Evolutionary conservation across 139 green algal species (phyloP), one percentile per base, ranked within the genome.

Genomic region (Micractinium conductrix): DNA sequence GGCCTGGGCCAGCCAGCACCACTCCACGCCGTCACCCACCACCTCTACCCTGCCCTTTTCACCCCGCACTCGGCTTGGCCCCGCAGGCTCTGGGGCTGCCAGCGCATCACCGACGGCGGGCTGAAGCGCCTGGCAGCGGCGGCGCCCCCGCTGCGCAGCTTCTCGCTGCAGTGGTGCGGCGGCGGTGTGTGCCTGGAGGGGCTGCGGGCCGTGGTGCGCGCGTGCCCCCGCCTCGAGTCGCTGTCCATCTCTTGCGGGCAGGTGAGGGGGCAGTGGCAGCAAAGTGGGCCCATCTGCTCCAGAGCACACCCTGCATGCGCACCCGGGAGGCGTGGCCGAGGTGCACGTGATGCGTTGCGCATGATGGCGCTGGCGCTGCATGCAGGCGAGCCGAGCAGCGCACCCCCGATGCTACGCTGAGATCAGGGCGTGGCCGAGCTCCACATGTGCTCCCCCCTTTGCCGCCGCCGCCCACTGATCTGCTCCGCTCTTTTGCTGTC

Each of bases 101-200:
- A 40, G 71, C 71, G 48, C 43, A 78, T 78, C 71, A 78, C 71
- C 43, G 44, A 63, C 43, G 37, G 33, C 37, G 71, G 71, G 1
- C 43, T 78, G 43, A 40, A 78, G 71, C 71, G 43, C 35, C 43
- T 78, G 71, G 71, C 71, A 30, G 71, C 71, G 1, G 65, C 65
- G 10, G 43, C 43, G 12, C 42, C 42, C 24, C 68, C 68, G 38
- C 38, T 74, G 68, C 71, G 71, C 65, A 40, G 42, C 71, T 78
- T 58, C 28, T 62, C 71, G 14, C 71, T 78, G 28, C 43, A 58
- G 40, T 78, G 71, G 71, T 78, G 71, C 43, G 71, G 43, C 65
- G 71, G 43, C 71, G 71, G 71, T 10, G 71, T 78, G 71, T 78
- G 43, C 71, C 71, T 78, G 71, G 14, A 78, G 12, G 71, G 71